A percentile compares a stretch with the other conserved stretches of the same genome.
Evolutionary conservation across 495 filamentous ascomycete genomes (phyloP).

Genomic region (Cladorrhinum samala): DNA sequence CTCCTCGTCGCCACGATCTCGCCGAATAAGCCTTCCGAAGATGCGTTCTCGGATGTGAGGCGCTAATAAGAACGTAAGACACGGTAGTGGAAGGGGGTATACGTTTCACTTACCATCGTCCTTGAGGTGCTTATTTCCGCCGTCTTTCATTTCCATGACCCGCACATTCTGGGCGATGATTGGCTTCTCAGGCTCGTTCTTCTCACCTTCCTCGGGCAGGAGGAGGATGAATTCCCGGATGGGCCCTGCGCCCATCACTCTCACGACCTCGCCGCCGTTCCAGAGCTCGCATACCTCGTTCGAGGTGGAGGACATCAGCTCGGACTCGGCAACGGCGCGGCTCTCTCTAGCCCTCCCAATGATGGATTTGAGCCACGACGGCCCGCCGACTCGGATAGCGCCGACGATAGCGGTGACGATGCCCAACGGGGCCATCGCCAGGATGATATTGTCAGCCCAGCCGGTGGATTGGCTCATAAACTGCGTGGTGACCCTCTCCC

Average conservation of each 20-base stretch:
- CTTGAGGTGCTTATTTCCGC: too few species aligned
- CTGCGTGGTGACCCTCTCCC: conserved; percentile 52
- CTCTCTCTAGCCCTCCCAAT: conserved; percentile 40
- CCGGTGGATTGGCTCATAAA: conserved; percentile 49
- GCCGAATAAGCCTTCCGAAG: too few species aligned
- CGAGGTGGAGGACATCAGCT: conserved; percentile 31
- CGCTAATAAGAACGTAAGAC: too few species aligned
- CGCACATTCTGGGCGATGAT: too few species aligned
- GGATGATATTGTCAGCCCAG: conserved; percentile 47
- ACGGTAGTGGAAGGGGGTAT: too few species aligned
- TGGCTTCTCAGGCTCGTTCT: too few species aligned
- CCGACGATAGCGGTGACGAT: conserved; percentile 50
- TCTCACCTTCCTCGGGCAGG: too few species aligned
- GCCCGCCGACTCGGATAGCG: conserved; percentile 49
- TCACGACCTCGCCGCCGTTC: conserved; percentile 28
- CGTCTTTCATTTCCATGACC: too few species aligned
- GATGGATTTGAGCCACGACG: conserved; percentile 44
- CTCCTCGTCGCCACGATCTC: not conserved
- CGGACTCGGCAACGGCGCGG: conserved; percentile 23
- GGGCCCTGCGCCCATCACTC: conserved; percentile 18
- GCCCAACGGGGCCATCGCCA: conserved; percentile 49
- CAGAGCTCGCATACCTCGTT: conserved; percentile 32
- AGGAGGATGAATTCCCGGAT: too few species aligned
- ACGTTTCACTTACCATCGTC: too few species aligned
- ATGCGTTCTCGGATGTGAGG: too few species aligned